Percentiles rank a stretch among this genome's conserved stretches.
phyloP scores from a whole-genome alignment of 768 basidiomycete genomes.

The Rhodotorula sphaerocarpa region DNA sequence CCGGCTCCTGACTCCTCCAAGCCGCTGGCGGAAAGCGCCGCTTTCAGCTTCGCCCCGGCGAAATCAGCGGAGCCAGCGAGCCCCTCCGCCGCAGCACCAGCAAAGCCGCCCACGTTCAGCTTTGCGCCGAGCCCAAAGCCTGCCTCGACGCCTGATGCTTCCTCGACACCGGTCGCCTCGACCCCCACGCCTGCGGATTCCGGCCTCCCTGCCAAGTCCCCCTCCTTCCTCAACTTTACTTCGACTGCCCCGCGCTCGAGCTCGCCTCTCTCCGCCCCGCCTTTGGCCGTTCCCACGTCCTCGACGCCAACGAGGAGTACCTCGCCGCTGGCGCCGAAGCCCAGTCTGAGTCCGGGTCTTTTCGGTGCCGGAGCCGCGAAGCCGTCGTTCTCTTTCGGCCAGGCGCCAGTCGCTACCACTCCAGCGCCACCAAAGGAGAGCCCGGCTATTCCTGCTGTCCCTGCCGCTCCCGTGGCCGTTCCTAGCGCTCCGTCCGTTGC shows the following conservation, averaged over 20 bases:
- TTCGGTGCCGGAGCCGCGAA: not conserved
- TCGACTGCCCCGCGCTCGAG: slow-evolving; percentile 13
- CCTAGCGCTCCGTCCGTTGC: no score
- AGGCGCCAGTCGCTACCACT: not conserved
- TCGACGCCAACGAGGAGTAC: not conserved
- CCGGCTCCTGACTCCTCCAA: not conserved
- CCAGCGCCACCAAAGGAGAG: not conserved
- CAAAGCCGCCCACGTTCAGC: slow-evolving; percentile 16
- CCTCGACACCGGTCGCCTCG: not conserved
- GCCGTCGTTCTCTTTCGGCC: not conserved
- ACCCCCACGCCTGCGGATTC: not conserved
- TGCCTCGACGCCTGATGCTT: not conserved
- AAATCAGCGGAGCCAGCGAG: not conserved
- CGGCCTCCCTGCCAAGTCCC: not conserved
- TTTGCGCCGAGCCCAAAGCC: not conserved
- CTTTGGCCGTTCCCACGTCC: not conserved
- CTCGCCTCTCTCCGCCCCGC: slow-evolving; percentile 13
- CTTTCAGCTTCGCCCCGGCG: not conserved
- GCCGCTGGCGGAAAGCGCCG: not conserved
- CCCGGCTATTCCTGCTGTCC: no score
- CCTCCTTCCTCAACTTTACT: slow-evolving; percentile 17
- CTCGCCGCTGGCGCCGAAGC: not conserved
- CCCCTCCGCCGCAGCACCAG: not conserved
- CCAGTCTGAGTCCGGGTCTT: not conserved
- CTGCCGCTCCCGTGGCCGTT: no score